Evolutionary conservation across 257 asterid species (phyloP).

Genomic region (Ballota nigra): DNA sequence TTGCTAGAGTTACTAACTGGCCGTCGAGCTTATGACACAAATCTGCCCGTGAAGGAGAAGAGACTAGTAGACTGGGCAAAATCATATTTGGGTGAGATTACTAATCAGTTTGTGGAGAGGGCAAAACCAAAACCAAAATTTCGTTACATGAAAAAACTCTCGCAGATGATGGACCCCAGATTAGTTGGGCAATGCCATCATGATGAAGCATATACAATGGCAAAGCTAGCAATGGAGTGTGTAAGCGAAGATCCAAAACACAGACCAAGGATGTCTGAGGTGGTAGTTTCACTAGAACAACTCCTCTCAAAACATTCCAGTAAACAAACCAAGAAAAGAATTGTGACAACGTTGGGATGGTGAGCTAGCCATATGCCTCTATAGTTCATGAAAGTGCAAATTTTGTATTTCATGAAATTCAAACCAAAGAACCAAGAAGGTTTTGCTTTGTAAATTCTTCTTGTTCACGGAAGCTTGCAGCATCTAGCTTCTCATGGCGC

Average conservation of each 20-base stretch:
- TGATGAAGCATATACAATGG: neutral
- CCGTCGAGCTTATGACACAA: neutral
- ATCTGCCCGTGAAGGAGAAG: neutral
- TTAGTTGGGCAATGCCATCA: no score
- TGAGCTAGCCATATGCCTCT: no score
- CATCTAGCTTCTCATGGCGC: no score
- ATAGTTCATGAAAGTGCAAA: no score
- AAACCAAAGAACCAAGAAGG: no score
- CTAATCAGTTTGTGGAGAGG: neutral
- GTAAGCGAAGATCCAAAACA: neutral
- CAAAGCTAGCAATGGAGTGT: constrained; percentile 7
- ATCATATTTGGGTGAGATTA: neutral
- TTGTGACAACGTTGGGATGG: no score
- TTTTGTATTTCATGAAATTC: no score
- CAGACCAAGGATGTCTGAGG: constrained; percentile 27
- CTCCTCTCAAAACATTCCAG: neutral
- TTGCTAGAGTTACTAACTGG: constrained; percentile 24
- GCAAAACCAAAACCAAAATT: neutral
- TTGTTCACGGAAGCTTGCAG: no score
- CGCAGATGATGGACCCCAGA: constrained; percentile 10
- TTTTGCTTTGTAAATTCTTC: no score
- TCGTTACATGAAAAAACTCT: neutral
- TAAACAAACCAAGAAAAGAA: no score
- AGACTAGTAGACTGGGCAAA: constrained; percentile 12
- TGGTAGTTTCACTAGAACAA: constrained; percentile 10